Conservation (phyloP, 2,329 filamentous ascomycete species). For the Sordariomycetes sp. region DNA sequence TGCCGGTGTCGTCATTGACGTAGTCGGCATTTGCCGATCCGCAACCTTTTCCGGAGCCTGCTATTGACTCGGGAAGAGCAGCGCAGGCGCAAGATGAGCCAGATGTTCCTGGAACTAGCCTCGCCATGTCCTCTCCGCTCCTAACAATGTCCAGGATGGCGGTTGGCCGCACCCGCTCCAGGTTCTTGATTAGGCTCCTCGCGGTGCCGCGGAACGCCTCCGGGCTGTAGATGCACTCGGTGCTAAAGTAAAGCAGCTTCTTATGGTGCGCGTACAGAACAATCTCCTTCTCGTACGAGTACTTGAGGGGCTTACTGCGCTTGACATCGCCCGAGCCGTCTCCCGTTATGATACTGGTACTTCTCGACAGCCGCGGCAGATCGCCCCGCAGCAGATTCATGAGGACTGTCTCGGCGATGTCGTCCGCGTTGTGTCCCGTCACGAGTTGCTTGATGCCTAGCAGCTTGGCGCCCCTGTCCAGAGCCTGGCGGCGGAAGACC, state of each 20-base stretch:
- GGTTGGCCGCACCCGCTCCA: conserved; percentile 86
- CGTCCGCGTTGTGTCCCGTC: conserved; percentile 95
- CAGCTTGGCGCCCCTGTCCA: conserved; percentile 84
- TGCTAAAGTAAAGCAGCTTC: conserved; percentile 94
- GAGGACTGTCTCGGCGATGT: conserved; percentile 91
- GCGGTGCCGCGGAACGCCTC: conserved; percentile 94
- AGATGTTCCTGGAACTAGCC: conserved; percentile 42
- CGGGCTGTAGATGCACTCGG: conserved; percentile 95
- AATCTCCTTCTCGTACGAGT: conserved; percentile 98
- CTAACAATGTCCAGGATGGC: conserved; percentile 91
- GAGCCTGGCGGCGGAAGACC: conserved; percentile 85
- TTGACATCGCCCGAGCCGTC: conserved; percentile 77
- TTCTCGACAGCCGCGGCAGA: conserved; percentile 73
- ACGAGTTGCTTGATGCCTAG: conserved; percentile 87
- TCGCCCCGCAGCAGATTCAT: conserved; percentile 96
- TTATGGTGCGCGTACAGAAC: conserved; percentile 96
- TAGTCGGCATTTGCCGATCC: conserved; percentile 45
- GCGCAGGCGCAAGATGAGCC: not conserved
- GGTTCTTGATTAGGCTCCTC: conserved; percentile 82
- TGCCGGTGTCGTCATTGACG: conserved; percentile 68
- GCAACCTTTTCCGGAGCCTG: conserved; percentile 4
- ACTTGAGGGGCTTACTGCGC: conserved; percentile 92
- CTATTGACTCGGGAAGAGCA: conserved; percentile 1
- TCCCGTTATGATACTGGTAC: conserved; percentile 81
- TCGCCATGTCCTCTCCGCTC: conserved; percentile 93